Conservation (phyloP, 345 rosid genomes). For the Sapria himalayana region DNA sequence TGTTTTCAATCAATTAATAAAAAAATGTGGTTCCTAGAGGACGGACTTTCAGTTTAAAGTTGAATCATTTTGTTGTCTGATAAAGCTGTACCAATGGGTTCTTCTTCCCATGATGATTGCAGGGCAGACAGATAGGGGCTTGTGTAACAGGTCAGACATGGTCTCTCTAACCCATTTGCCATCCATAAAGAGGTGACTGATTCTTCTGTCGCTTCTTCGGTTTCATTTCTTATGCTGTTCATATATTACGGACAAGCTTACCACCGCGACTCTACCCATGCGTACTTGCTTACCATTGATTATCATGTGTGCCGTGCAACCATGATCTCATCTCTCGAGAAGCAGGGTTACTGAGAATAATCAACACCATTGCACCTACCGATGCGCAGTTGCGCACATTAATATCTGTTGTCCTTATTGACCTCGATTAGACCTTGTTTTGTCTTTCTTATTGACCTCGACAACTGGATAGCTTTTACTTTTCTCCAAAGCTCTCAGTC, state of each 20-base stretch:
- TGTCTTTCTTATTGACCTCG: too few relatives aligned
- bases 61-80: conserved; percentile 15
- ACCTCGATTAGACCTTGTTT: too few relatives aligned
- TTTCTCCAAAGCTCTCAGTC: too few relatives aligned
- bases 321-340: too few relatives aligned
- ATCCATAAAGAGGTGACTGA: conserved; percentile 13
- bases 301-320: not conserved
- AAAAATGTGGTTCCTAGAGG: not conserved
- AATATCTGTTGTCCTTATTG: too few relatives aligned
- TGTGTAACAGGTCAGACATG: conserved; percentile 13
- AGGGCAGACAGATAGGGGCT: conserved; percentile 24
- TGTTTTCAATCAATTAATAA: conserved; percentile 9
- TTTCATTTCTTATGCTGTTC: conserved; percentile 8
- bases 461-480: too few relatives aligned
- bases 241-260: conserved; percentile 8
- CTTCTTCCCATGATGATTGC: conserved; percentile 12
- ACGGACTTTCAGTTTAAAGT: not conserved
- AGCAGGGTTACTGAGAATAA: too few relatives aligned
- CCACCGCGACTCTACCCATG: conserved; percentile 3
- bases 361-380: too few relatives aligned
- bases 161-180: too few relatives aligned
- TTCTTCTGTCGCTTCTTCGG: conserved; percentile 12
- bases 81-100: conserved; percentile 13
- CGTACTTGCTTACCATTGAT: not conserved
- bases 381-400: too few relatives aligned